Percentiles rank a stretch among this genome's conserved stretches.
phyloP scores from a whole-genome alignment of 257 asterid genomes.

The Lithospermum erythrorhizon region DNA sequence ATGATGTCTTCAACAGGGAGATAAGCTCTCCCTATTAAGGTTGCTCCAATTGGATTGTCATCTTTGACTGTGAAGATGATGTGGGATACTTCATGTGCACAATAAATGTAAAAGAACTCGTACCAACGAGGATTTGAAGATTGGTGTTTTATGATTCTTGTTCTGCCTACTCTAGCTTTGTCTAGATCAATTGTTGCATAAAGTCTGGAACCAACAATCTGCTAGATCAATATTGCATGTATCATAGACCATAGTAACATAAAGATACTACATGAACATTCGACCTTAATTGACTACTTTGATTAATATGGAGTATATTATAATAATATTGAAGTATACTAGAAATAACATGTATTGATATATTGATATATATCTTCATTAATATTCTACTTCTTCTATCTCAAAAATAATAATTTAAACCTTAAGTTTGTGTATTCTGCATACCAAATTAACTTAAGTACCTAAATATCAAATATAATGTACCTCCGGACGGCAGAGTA shows the following conservation, averaged over 20 bases:
- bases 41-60: constrained; percentile 56
- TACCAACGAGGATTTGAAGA: constrained; percentile 64
- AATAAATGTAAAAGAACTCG: constrained; percentile 47
- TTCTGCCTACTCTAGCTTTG: constrained; percentile 61
- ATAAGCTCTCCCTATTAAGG: constrained; percentile 68
- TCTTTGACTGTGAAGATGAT: constrained; percentile 63
- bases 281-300: too few relatives aligned
- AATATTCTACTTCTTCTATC: too few relatives aligned
- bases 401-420: too few relatives aligned
- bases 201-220: constrained; percentile 45
- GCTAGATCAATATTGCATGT: not conserved
- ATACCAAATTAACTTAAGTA: too few relatives aligned
- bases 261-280: not conserved
- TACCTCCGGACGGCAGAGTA: constrained; percentile 55
- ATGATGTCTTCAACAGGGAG: constrained; percentile 47
- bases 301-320: too few relatives aligned
- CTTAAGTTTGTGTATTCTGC: too few relatives aligned
- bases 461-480: not conserved
- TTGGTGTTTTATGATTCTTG: constrained; percentile 32
- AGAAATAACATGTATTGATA: too few relatives aligned
- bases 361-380: too few relatives aligned
- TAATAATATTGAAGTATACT: too few relatives aligned
- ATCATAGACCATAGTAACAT: too few relatives aligned
- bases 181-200: constrained; percentile 74
- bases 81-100: constrained; percentile 57